Evolutionary conservation across 2,329 filamentous ascomycete species (phyloP).

Genomic region (Gremmenia infestans): DNA sequence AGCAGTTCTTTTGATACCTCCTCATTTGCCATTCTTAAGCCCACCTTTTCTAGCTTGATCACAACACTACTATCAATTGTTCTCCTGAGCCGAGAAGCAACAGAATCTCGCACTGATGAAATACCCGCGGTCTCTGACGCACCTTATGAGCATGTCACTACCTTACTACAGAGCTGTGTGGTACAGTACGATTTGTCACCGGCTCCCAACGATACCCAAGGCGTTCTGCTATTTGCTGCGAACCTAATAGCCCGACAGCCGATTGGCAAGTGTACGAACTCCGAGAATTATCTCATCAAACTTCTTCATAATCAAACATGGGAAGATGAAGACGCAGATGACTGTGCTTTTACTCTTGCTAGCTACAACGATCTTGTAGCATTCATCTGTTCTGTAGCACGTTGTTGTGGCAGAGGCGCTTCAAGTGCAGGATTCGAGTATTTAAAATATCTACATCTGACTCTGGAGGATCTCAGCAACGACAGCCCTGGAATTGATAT

Average conservation of each 20-base stretch:
- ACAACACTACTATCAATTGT: slow-evolving; percentile 37
- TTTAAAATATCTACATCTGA: slow-evolving; percentile 33
- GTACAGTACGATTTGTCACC: slow-evolving; percentile 1
- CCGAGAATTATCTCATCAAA: slow-evolving; percentile 2
- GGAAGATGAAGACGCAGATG: neutral
- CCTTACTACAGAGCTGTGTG: slow-evolving; percentile 16
- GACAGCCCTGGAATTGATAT: slow-evolving; percentile 6
- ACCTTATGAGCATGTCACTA: slow-evolving; percentile 9
- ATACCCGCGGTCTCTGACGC: neutral
- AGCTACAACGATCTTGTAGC: slow-evolving; percentile 21
- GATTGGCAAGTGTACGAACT: neutral
- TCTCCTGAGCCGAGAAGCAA: slow-evolving; percentile 24
- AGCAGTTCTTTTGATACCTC: neutral
- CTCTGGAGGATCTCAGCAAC: slow-evolving; percentile 13
- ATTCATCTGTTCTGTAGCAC: slow-evolving; percentile 43
- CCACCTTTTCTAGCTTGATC: slow-evolving; percentile 39
- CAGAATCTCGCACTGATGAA: neutral
- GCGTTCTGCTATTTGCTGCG: slow-evolving; percentile 18
- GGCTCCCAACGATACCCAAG: neutral
- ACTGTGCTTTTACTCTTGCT: neutral
- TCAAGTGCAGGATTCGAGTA: slow-evolving; percentile 33
- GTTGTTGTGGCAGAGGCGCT: slow-evolving; percentile 41
- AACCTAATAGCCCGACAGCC: slow-evolving; percentile 14
- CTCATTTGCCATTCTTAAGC: slow-evolving; percentile 22
- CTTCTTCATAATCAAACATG: slow-evolving; percentile 7